Evolutionary conservation across 2,329 filamentous ascomycete genomes (phyloP).

Genomic region (Phaeosphaeriaceae sp.): DNA sequence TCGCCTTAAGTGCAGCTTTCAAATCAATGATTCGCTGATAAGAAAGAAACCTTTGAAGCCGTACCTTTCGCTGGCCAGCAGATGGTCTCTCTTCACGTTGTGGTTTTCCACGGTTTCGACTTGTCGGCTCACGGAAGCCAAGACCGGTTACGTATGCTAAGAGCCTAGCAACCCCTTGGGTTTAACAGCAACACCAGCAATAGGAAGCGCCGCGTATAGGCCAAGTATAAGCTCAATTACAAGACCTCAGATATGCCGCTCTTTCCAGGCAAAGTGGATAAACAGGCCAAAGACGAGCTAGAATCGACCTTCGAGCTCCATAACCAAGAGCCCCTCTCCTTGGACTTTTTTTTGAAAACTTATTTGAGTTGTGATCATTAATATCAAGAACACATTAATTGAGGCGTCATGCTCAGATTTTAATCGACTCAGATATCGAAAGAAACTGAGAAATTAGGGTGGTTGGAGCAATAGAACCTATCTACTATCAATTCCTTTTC

Average conservation of each 20-base stretch:
- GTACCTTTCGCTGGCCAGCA: neutral
- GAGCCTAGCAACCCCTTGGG: slow-evolving; percentile 3
- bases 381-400: neutral
- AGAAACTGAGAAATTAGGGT: too few species aligned
- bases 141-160: slow-evolving; percentile 8
- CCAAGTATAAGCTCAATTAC: slow-evolving; percentile 1
- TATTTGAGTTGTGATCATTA: neutral
- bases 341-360: neutral
- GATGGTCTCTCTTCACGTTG: neutral
- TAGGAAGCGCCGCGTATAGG: neutral
- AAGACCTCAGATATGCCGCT: slow-evolving; percentile 7
- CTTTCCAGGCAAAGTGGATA: slow-evolving; percentile 3
- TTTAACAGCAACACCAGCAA: neutral
- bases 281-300: neutral
- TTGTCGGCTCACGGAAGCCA: neutral
- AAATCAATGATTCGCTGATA: neutral
- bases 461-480: too few species aligned
- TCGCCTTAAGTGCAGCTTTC: neutral
- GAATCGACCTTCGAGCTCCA: neutral
- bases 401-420: neutral
- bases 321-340: neutral
- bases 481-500: too few species aligned
- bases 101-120: too few species aligned
- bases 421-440: neutral
- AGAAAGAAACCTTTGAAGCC: neutral